Conservation (phyloP, 106 monocot genomes). For the Acorus gramineus region DNA sequence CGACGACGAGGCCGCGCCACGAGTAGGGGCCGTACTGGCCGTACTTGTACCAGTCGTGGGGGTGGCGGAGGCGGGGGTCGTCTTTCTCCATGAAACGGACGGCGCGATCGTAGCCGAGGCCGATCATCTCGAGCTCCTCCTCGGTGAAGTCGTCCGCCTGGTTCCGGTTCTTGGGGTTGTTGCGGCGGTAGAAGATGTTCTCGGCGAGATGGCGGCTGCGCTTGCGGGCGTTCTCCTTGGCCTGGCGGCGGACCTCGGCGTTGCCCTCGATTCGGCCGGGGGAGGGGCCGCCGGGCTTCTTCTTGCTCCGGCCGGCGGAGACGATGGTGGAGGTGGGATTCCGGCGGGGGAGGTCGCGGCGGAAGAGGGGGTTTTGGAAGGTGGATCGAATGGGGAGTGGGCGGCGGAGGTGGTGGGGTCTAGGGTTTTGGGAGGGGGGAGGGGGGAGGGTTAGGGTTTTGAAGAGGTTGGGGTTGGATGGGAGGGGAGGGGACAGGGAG, state of each 20-base stretch:
- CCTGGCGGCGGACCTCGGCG: conserved; percentile 70
- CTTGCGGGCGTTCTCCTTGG: conserved; percentile 48
- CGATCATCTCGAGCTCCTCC: conserved; percentile 84
- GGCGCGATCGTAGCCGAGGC: conserved; percentile 85
- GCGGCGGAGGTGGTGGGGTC: background rate
- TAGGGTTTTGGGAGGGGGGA: background rate
- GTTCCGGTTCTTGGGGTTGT: conserved; percentile 19
- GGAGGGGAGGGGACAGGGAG: background rate
- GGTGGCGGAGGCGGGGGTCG: conserved; percentile 83
- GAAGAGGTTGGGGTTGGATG: background rate
- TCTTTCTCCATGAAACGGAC: conserved; percentile 76
- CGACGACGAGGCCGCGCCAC: conserved; percentile 89
- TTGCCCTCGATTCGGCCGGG: conserved; percentile 78
- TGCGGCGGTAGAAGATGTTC: conserved; percentile 73
- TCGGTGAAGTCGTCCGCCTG: conserved; percentile 72
- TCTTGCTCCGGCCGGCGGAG: conserved; percentile 82
- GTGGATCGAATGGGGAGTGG: background rate
- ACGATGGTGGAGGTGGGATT: conserved; percentile 9
- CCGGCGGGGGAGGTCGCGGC: background rate
- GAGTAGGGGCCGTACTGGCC: conserved; percentile 81
- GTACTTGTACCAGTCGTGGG: conserved; percentile 94
- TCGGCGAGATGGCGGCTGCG: conserved; percentile 48
- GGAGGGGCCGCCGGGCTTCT: conserved; percentile 33
- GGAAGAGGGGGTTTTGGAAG: conserved; percentile 3
- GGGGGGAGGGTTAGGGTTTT: background rate